Evolutionary conservation across 108 stramenopile genomes (phyloP), one percentile per base, ranked within the genome.

Genomic region (Schizochytrium sp.): DNA sequence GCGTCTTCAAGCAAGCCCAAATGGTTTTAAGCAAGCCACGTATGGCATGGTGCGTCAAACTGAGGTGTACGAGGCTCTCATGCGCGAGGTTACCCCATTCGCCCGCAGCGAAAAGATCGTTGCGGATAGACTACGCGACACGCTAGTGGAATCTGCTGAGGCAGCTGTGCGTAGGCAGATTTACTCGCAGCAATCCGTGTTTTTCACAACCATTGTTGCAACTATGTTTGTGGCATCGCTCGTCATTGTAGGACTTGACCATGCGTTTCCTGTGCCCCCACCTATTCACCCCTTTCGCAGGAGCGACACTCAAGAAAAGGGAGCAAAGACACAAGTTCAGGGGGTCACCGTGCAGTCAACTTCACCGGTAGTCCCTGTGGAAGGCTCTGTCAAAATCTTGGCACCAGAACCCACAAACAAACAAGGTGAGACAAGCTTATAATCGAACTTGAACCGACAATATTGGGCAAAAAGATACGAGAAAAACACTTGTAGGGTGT

Each of bases 61-160:
- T 69, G 64, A 69, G 10, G 12, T 69, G 42, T 69, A 69, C 64
- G 64, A 69, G 28, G 64, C 64, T 7, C 64, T 69, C 64, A 69
- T 69, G 64, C 64, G 64, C 64, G 64, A 69, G 28, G 64, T 69
- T 15, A 44, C 19, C 42, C 64, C 64, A 8, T 69, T 69, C 44
- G 64, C 64, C 0, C 64, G 64, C 1, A 69, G 64, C 64, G 64
- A 69, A 2, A 69, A 69, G 28, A 44, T 69, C 28, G 64, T 69
- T 15, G 64, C 64, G 42, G 64, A 69, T 44, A 38, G 64, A 7
- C 64, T 69, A 8, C 64, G 64, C 12, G 64, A 15, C 2, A 69
- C 64, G 64, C 64, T 69, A 8, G 64, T 69, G 42, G 64, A 69
- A 15, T 38, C 64, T 44, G 64, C 64, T 2, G 64, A 69, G 64